Conservation (phyloP, 345 rosid genomes). For the Pelargonium nanum region DNA sequence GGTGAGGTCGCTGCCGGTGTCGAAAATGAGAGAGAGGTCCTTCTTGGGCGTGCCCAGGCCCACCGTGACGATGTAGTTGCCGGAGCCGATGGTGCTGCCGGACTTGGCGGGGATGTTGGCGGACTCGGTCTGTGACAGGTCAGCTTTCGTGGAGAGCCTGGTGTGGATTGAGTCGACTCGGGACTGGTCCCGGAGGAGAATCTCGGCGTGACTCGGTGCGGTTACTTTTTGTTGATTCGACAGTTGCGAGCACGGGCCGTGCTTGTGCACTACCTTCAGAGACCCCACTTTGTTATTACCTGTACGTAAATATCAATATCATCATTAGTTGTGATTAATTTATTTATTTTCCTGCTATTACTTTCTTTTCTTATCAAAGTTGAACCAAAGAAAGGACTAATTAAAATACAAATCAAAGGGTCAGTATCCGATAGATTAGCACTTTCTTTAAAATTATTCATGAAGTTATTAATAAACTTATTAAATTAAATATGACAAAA, state of each 20-base stretch:
- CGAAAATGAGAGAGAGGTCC: slow-evolving; percentile 39
- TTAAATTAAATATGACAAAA: too few relatives aligned
- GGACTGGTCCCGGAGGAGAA: background rate
- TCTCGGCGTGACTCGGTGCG: background rate
- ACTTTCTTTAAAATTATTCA: too few relatives aligned
- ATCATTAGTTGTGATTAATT: background rate
- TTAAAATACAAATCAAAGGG: too few relatives aligned
- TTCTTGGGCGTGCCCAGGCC: slow-evolving; percentile 54
- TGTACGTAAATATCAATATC: background rate
- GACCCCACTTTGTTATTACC: background rate
- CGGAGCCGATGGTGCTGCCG: slow-evolving; percentile 43
- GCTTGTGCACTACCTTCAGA: background rate
- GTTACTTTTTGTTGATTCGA: too few relatives aligned
- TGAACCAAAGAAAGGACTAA: too few relatives aligned
- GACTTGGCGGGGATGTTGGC: slow-evolving; percentile 45
- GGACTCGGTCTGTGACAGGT: slow-evolving; percentile 18
- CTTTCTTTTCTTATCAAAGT: too few relatives aligned
- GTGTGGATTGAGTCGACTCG: background rate
- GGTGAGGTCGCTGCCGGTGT: slow-evolving; percentile 63
- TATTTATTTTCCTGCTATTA: too few relatives aligned
- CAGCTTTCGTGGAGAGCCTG: background rate
- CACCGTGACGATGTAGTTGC: slow-evolving; percentile 43
- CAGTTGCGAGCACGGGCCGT: background rate
- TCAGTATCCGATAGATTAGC: too few relatives aligned
- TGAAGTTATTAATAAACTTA: too few relatives aligned